Base-by-base conservation (phyloP, 345 rosid genomes). In the Citrus cavaleriei region DNA sequence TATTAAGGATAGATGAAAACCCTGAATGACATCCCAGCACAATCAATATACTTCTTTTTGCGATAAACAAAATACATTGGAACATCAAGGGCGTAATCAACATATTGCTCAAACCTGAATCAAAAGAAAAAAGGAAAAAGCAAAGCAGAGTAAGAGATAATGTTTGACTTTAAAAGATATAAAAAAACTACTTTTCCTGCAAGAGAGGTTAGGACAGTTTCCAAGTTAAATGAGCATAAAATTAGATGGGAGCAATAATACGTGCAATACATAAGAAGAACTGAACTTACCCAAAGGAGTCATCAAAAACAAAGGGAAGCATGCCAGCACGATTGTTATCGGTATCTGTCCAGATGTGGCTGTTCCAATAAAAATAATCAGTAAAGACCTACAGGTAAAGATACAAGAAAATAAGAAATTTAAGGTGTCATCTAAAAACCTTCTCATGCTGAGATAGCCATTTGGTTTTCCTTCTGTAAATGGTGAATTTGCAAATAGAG, bases 41-140 rank as follows among this genome's bases (percentile, higher is more conserved):
- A 96, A 90, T 96, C 97, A 37, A 96, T 85, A 77, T 93, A 94
- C 85, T 90, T 91, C 86, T 92, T 83, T 77, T 92, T 86, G 74
- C 95, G 90, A 77, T 94, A 96, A 69, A 94, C 97, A 81, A 94
- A 96, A 87, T 96, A 96, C 99, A 94, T 96, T 42, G 99, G 99
- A 81, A 94, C 98, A 82, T 96, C 98, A n/a, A 96, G 98, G 75
- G 99, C 99, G 58, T 96, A 96, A 72, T 96, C 98, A 74, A 96
- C 99, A 83, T 96, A 96, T 86, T 88, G 98, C 89, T 96, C 98
- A 92, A 96, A 96, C 88, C 98, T 94, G 90, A 85, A 84, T 38
- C 80, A 76, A 69, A 76, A 49, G 34, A 58, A 72, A 74, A 55
- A 61, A 18, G 54, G n/a, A 58, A 14, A 74, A 32, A n/a, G 18